Evolutionary conservation across 192 early-diverging fungal genomes (phyloP).

Genomic region (Podila minutissima): DNA sequence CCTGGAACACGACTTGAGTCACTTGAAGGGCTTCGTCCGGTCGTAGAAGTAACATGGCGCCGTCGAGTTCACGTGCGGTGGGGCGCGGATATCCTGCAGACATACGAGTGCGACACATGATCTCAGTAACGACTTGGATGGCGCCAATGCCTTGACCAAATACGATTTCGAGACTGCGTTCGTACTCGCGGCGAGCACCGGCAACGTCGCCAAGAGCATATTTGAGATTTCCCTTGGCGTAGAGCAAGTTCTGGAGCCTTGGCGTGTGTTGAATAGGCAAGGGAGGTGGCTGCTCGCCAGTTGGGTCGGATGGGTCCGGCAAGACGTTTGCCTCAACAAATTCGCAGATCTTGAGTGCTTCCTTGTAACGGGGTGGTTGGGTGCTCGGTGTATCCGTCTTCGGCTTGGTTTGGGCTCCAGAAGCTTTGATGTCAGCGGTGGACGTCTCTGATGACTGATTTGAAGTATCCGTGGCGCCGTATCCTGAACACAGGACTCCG

Average conservation of each 20-base stretch:
- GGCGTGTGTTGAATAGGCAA: conserved; percentile 72
- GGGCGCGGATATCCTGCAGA: conserved; percentile 40
- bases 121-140: conserved; percentile 42
- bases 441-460: conserved; percentile 17
- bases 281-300: conserved; percentile 45
- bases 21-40: conserved; percentile 72
- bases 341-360: conserved; percentile 86
- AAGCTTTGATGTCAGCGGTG: conserved; percentile 7
- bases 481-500: conserved; percentile 74
- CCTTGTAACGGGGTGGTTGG: conserved; percentile 68
- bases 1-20: conserved; percentile 63
- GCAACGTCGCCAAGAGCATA: conserved; percentile 78
- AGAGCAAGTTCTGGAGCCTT: conserved; percentile 85
- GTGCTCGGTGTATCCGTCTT: conserved; percentile 13
- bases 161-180: conserved; percentile 80
- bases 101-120: conserved; percentile 37
- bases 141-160: conserved; percentile 57
- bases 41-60: conserved; percentile 61
- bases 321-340: conserved; percentile 74
- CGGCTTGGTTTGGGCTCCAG: conserved; percentile 15
- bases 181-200: conserved; percentile 83
- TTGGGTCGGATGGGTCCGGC: conserved; percentile 34
- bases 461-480: conserved; percentile 29
- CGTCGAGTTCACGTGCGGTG: conserved; percentile 27
- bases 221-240: conserved; percentile 87